Evolutionary conservation across 108 stramenopile genomes (phyloP), one percentile per base, ranked within the genome.

Genomic region (Poteriospumella lacustris): DNA sequence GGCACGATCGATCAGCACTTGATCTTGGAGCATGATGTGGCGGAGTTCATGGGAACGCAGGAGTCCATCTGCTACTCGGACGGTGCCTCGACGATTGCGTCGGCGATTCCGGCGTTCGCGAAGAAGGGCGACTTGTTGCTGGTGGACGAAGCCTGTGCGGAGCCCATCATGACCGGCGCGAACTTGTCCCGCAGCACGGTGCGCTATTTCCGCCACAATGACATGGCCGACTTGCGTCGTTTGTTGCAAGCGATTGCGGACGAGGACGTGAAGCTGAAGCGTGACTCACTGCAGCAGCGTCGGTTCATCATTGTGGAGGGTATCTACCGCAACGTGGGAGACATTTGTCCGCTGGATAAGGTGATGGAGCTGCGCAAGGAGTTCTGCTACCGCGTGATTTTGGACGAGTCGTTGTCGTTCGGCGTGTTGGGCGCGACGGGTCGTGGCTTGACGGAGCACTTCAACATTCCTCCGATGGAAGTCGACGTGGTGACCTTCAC

Each of bases 1-100:
- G 98, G 98, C n/a, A 95, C 98, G 42, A 96, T 97, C 72, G 95
- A 97, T 77, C 90, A 87, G 9, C 98, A 99, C 84, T 64, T 97
- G 44, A 83, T 88, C 39, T 58, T 94, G 28, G 98, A 99, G 85
- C 78, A 89, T 0, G 80, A 80, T 24, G 82, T 97, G 42, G 84
- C 96, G 31, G 59, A 75, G n/a, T 95, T 96, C 79, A 83, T 92
- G 68, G 84, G 86, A 0, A 89, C 91, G 1, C 92, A 96, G 26
- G 92, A 88, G n/a, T 93, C 94, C 59, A 97, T 99, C 79, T 84
- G 94, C 58, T 99, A 97, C 85, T 93, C 92, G 24, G 98, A 99
- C 83, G 94, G 94, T 36, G 95, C 96, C 29, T 62, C 84, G 34
- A 83, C 81, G 2, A 78, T 83, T 26, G 82, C 90, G 41, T 94